Conservation (phyloP, 2,329 filamentous ascomycete species). For the Fusarium nurragi region DNA sequence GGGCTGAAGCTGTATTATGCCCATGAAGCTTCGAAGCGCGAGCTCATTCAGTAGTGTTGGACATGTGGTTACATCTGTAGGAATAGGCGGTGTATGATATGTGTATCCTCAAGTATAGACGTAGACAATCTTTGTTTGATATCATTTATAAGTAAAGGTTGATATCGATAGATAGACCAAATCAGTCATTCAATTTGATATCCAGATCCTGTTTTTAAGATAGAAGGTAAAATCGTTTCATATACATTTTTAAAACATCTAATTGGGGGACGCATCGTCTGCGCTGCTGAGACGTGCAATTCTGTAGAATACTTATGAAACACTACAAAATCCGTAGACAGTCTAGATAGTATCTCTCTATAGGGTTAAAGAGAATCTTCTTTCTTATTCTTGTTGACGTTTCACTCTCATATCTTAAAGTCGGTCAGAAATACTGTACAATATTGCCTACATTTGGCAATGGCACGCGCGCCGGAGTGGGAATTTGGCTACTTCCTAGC, state of each 20-base stretch:
- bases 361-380: no score
- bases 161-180: neutral
- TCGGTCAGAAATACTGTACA: neutral
- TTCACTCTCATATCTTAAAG: neutral
- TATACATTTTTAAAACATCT: no score
- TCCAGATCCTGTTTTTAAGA: no score
- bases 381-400: neutral
- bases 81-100: neutral
- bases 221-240: no score
- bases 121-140: neutral
- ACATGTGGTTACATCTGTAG: rapidly evolving
- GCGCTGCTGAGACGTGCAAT: no score
- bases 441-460: constrained; percentile 18
- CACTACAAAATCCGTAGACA: no score
- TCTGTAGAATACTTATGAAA: no score
- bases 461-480: neutral
- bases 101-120: neutral
- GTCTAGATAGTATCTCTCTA: no score
- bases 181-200: no score
- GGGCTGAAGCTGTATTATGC: constrained; percentile 19
- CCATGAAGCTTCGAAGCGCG: neutral
- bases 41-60: neutral
- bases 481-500: neutral
- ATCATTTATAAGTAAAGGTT: neutral
- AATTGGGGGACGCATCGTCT: no score